These are phyloP conservation scores for Biscogniauxia sp. DNA, from an alignment of 2,329 filamentous ascomycete species.

Conservation along the genomic window DNA sequence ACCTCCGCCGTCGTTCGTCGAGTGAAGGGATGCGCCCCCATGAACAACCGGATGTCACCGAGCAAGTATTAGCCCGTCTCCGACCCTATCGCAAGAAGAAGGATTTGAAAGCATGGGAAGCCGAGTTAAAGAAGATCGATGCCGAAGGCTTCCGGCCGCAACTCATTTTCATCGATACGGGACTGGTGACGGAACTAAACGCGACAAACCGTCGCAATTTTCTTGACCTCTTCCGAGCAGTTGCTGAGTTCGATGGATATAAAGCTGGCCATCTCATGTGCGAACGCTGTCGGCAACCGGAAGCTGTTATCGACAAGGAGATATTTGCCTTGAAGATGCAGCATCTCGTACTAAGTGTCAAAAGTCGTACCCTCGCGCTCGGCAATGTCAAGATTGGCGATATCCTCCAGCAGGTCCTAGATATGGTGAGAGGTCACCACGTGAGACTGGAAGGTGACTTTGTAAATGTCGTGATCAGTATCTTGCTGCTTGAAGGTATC, in stretches of 20 bases:
- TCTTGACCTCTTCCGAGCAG: constrained; percentile 89
- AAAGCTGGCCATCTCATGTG: constrained; percentile 95
- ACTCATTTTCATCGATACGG: constrained; percentile 95
- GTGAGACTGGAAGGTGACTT: constrained; percentile 96
- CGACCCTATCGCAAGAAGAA: constrained; percentile 65
- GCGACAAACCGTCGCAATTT: constrained; percentile 84
- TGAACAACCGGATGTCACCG: constrained; percentile 68
- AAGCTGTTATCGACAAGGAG: constrained; percentile 83
- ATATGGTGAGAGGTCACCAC: constrained; percentile 89
- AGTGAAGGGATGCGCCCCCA: constrained; percentile 20
- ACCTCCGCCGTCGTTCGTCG: constrained; percentile 42
- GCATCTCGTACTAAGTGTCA: constrained; percentile 87
- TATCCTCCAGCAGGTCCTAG: constrained; percentile 83
- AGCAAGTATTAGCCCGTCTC: constrained; percentile 78
- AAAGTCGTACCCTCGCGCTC: constrained; percentile 84
- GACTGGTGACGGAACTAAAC: constrained; percentile 91
- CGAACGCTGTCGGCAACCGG: constrained; percentile 87
- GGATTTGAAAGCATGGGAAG: constrained; percentile 68
- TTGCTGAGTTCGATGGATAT: constrained; percentile 96
- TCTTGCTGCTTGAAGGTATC: constrained; percentile 90
- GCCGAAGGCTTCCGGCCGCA: constrained; percentile 88
- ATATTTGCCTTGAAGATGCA: constrained; percentile 97
- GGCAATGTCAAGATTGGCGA: constrained; percentile 96
- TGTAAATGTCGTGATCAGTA: constrained; percentile 96
- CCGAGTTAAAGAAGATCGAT: constrained; percentile 74